A percentile compares a stretch with the other conserved stretches of the same genome.
Evolutionary conservation across 1,139 yeast species (phyloP).

Genomic region (Meyerozyma elateridarum): DNA sequence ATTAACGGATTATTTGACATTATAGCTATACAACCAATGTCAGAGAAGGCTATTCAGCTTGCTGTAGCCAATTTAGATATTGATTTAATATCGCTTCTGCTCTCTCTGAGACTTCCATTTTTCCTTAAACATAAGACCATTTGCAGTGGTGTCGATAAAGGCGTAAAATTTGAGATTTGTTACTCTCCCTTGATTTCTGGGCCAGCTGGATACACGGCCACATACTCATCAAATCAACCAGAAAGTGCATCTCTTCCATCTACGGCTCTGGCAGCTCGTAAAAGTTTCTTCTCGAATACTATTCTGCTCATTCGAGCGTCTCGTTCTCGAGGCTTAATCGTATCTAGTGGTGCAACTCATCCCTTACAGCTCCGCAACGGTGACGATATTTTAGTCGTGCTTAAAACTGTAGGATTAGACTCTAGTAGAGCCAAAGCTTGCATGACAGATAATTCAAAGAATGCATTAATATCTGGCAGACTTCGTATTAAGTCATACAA

Average conservation of each 20-base stretch:
- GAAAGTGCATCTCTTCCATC: neutral
- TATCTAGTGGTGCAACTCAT: slow-evolving; percentile 68
- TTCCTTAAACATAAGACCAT: slow-evolving; percentile 79
- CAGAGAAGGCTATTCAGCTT: slow-evolving; percentile 73
- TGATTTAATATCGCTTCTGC: slow-evolving; percentile 73
- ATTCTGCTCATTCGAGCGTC: slow-evolving; percentile 79
- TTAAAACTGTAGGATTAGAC: slow-evolving; percentile 67
- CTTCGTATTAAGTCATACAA: slow-evolving; percentile 66
- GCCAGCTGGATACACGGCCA: slow-evolving; percentile 29
- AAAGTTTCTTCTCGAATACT: slow-evolving; percentile 64
- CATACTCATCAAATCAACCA: slow-evolving; percentile 4
- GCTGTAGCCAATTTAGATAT: slow-evolving; percentile 72
- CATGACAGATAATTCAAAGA: slow-evolving; percentile 54
- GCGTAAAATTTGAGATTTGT: slow-evolving; percentile 75
- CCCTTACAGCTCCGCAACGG: slow-evolving; percentile 61
- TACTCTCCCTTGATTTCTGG: slow-evolving; percentile 54
- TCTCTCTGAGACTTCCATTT: slow-evolving; percentile 63
- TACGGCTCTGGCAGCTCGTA: slow-evolving; percentile 33
- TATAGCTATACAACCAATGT: slow-evolving; percentile 73
- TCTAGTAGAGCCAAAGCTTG: slow-evolving; percentile 58
- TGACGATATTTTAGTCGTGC: slow-evolving; percentile 63
- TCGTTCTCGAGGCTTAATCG: slow-evolving; percentile 70
- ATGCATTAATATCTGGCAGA: slow-evolving; percentile 66
- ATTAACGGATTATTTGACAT: slow-evolving; percentile 67
- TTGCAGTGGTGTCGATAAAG: slow-evolving; percentile 78